These are phyloP conservation scores for Podaxis sp. DNA, from an alignment of 768 basidiomycete genomes.

Conservation along the genomic window DNA sequence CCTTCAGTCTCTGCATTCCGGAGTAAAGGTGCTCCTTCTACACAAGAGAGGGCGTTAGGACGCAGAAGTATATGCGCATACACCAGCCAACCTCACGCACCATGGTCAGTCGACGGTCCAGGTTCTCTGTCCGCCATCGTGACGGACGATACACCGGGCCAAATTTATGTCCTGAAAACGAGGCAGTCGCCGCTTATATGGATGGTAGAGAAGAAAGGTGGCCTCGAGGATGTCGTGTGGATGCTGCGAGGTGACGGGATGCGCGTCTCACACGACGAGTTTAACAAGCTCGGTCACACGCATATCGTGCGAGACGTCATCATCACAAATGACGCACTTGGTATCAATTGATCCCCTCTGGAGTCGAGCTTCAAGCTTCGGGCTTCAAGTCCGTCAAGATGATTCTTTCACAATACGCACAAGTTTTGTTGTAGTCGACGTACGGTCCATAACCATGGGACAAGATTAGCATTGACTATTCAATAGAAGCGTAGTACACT, in stretches of 20 bases:
- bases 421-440: background rate
- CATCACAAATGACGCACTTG: background rate
- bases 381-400: background rate
- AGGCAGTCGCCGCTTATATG: slow-evolving; percentile 6
- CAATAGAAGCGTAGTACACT: slow-evolving; percentile 19
- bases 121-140: slow-evolving; percentile 57
- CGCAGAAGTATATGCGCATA: slow-evolving; percentile 11
- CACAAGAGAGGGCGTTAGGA: background rate
- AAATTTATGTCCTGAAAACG: background rate
- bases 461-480: background rate
- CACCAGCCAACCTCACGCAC: slow-evolving; percentile 30
- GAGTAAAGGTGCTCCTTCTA: slow-evolving; percentile 70
- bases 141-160: slow-evolving; percentile 19
- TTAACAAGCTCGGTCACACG: slow-evolving; percentile 7
- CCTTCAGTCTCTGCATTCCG: slow-evolving; percentile 44
- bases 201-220: background rate
- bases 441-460: background rate
- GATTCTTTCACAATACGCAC: background rate
- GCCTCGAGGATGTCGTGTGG: slow-evolving; percentile 22
- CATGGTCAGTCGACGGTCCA: slow-evolving; percentile 57
- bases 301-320: background rate
- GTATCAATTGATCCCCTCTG: background rate
- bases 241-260: slow-evolving; percentile 12
- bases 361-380: background rate
- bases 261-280: background rate